A percentile compares a stretch with the other conserved stretches of the same genome.
Conservation (phyloP, 225 moss, liverwort and hornwort species). For the Anthoceros angustus region DNA sequence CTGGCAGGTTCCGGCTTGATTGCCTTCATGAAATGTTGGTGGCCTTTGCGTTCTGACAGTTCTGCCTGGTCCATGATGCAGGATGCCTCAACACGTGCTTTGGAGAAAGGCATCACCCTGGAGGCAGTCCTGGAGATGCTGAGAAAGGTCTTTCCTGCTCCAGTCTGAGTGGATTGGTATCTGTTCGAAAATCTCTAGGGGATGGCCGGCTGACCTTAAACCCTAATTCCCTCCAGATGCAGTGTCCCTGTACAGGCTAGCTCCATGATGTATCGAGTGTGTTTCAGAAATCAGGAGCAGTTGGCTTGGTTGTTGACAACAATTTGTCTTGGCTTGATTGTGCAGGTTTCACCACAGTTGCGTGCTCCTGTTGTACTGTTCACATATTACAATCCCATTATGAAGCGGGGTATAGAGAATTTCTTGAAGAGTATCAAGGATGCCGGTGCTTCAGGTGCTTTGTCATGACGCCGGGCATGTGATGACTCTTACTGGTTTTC, state of each 20-base stretch:
- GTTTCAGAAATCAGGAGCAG: neutral
- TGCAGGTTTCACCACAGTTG: constrained; percentile 40
- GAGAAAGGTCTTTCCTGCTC: constrained; percentile 31
- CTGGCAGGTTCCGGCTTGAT: neutral
- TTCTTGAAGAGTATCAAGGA: constrained; percentile 52
- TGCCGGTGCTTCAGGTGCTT: constrained; percentile 57
- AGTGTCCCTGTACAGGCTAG: too few relatives aligned
- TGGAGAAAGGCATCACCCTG: constrained; percentile 52
- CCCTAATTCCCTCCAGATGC: too few relatives aligned
- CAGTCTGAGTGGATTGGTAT: constrained; percentile 3
- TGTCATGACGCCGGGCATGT: neutral
- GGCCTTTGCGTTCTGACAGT: neutral
- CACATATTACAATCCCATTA: constrained; percentile 64
- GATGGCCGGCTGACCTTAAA: too few relatives aligned
- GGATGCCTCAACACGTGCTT: constrained; percentile 69
- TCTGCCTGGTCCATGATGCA: constrained; percentile 9
- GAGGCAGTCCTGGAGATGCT: constrained; percentile 66
- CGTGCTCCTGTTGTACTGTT: constrained; percentile 64
- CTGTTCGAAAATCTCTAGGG: neutral
- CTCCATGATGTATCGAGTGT: neutral
- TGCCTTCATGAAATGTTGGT: neutral
- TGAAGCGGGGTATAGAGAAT: constrained; percentile 40
- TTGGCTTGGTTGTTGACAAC: neutral
- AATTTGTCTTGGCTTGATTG: neutral
- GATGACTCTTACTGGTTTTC: neutral